Evolutionary conservation across 2,329 filamentous ascomycete species (phyloP), one percentile per base, ranked within the genome.

Genomic region (Colletotrichum karsti): DNA sequence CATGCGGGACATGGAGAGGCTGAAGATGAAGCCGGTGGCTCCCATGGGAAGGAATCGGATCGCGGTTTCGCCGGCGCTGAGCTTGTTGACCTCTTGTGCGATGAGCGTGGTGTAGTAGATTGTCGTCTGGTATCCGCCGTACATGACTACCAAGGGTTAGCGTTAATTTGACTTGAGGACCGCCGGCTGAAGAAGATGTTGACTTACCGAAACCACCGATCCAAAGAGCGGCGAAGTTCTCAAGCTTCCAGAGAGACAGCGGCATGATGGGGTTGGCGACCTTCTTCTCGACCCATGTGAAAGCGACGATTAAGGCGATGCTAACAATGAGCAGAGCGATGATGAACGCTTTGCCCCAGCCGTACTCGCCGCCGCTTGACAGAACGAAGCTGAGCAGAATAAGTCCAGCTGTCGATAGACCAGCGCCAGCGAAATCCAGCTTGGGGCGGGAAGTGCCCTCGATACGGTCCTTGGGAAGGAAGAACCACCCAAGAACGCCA

Each of bases 191-290:
- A 15, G 22, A 2, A 12, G 12, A 2, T 5, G n/a, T 12, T 2
- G n/a, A 42, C 24, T 42, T 67, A 67, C 63, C 63, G 2, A 83
- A 83, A 1, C 81, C 81, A 13, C 80, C 77, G 24, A 84, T 74
- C 82, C 82, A 84, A 0, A 84, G 72, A 4, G 79, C 80, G 6
- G 81, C 81, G 61, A 84, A 84, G 67, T 84, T 84, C 26, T 77
- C 77, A 18, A 83, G 76, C 53, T 80, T 83, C 82, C 82, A 84
- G 7, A 84, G 68, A 0, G 79, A 80, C 2, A 84, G 71, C 0
- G 82, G 82, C 82, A 84, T 84, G 60, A 84, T 79, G 2, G 82
- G 81, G 55, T 83, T 82, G 13, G 74, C 67, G 20, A 82, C 78
- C 58, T 81, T 82, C 69, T 82, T 83, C 71, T 84, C 80, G 8